Percentiles rank a stretch among this genome's conserved stretches.
These are phyloP conservation scores for Arabidopsis suecica DNA, from an alignment of 345 rosid genomes.

Conservation along the genomic window DNA sequence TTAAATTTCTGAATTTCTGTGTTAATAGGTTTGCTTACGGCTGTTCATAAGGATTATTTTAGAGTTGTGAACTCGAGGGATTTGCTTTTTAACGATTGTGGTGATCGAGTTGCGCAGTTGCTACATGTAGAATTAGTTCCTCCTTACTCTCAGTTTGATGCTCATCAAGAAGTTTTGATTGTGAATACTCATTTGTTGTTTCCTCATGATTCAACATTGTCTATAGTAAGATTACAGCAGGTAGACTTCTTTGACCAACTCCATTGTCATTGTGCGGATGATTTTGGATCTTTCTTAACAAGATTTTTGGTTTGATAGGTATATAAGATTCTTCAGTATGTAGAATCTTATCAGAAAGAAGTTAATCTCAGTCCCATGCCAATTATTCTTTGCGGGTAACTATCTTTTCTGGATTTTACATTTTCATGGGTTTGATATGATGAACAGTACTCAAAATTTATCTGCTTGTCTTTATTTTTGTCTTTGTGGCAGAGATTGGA, in stretches of 20 bases:
- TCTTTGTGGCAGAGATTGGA: constrained; percentile 77
- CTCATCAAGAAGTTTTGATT: constrained; percentile 65
- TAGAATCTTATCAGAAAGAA: constrained; percentile 83
- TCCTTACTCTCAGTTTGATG: constrained; percentile 53
- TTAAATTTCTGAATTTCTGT: too few species aligned
- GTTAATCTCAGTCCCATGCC: constrained; percentile 72
- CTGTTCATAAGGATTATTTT: constrained; percentile 76
- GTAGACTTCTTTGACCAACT: constrained; percentile 30
- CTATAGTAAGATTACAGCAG: constrained; percentile 77
- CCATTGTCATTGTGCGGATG: not conserved
- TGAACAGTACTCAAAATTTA: not conserved
- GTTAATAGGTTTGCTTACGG: constrained; percentile 70
- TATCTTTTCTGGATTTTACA: not conserved
- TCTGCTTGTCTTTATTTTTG: not conserved
- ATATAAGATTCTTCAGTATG: constrained; percentile 78
- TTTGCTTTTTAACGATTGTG: constrained; percentile 74
- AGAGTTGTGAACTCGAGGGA: constrained; percentile 74
- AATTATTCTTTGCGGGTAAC: constrained; percentile 86
- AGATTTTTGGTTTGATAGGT: constrained; percentile 53
- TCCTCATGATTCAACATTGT: constrained; percentile 85
- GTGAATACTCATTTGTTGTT: constrained; percentile 94
- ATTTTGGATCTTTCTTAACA: not conserved
- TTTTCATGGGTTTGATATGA: constrained; percentile 8
- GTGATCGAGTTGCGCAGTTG: constrained; percentile 80
- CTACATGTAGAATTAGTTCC: constrained; percentile 63